Percentiles rank a stretch among this genome's conserved stretches.
Evolutionary conservation across 2,329 filamentous ascomycete genomes (phyloP).

Genomic region (Polytolypa hystricis): DNA sequence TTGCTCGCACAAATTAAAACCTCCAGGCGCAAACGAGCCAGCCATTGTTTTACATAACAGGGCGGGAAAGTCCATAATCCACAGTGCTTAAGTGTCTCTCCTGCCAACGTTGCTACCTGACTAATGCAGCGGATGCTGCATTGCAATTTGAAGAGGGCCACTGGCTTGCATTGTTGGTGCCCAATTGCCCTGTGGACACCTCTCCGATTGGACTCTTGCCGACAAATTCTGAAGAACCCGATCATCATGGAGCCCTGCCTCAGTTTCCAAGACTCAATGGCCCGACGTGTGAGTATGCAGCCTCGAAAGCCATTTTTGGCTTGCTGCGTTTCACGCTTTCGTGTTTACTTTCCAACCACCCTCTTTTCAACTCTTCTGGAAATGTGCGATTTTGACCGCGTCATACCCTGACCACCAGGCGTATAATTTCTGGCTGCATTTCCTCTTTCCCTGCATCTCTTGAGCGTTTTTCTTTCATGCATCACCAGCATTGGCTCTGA

Average conservation of each 20-base stretch:
- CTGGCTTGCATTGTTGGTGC: too few species aligned
- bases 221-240: slow-evolving; percentile 5
- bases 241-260: too few species aligned
- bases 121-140: slow-evolving; percentile 11
- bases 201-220: slow-evolving; percentile 8
- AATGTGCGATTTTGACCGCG: neutral
- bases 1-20: too few species aligned
- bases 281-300: slow-evolving; percentile 10
- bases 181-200: slow-evolving; percentile 8
- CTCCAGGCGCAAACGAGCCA: too few species aligned
- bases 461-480: slow-evolving; percentile 11
- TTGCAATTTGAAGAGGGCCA: too few species aligned
- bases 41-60: neutral
- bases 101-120: slow-evolving; percentile 11
- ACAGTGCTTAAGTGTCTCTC: too few species aligned
- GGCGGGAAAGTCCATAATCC: neutral
- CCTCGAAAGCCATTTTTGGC: slow-evolving; percentile 7
- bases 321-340: slow-evolving; percentile 5
- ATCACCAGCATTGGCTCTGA: slow-evolving; percentile 6
- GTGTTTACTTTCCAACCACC: slow-evolving; percentile 5
- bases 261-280: too few species aligned
- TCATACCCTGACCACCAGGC: slow-evolving; percentile 1
- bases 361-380: slow-evolving; percentile 1
- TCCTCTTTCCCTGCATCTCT: slow-evolving; percentile 2
- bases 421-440: slow-evolving; percentile 5